Conservation (phyloP, 345 rosid species). For the Eucalyptus tenuipes region DNA sequence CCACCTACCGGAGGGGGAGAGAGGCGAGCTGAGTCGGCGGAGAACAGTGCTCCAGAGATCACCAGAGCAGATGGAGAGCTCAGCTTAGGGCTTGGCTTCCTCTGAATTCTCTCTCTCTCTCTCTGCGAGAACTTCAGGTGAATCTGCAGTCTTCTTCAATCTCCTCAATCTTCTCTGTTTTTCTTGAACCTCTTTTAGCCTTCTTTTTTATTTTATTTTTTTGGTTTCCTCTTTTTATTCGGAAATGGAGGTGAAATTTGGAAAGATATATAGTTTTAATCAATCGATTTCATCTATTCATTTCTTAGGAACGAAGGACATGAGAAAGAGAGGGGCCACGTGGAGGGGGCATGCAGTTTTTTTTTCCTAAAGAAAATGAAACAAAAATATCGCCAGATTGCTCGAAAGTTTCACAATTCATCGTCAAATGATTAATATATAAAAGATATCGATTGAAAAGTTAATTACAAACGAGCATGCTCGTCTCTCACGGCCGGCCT, state of each 20-base stretch:
- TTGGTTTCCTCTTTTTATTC: neutral
- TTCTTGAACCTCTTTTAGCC: neutral
- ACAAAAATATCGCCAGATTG: no score
- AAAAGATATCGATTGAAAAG: neutral
- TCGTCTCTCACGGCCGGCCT: neutral
- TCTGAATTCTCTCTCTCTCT: neutral
- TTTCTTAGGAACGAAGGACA: neutral
- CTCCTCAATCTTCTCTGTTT: neutral
- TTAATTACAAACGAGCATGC: rapidly evolving
- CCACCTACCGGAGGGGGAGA: neutral
- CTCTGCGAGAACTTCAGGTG: neutral
- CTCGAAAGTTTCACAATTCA: neutral
- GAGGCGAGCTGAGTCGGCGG: neutral
- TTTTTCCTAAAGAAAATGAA: no score
- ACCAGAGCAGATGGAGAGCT: neutral
- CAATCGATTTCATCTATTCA: neutral
- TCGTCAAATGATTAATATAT: neutral
- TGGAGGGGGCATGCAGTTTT: neutral
- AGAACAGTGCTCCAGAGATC: neutral
- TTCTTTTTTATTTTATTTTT: neutral
- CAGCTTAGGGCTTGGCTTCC: neutral
- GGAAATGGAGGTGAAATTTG: neutral
- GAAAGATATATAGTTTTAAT: neutral
- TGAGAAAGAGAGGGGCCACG: neutral
- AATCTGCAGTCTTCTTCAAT: neutral